Base-by-base conservation (phyloP, 2,329 filamentous ascomycete species). In the Juglanconis juglandina region DNA sequence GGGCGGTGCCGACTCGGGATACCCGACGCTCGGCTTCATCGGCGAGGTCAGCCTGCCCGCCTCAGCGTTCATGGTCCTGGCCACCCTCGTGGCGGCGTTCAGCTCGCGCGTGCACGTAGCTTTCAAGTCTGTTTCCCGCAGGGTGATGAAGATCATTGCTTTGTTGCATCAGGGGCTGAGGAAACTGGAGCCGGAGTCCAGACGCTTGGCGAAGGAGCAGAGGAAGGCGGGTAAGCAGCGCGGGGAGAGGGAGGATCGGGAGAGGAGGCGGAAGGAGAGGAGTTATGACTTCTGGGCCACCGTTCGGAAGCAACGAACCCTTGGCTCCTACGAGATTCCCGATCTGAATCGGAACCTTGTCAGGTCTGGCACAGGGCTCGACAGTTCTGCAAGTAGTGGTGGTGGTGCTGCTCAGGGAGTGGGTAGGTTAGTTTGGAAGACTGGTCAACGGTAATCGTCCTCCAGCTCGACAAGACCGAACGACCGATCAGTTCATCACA, bases 41-140 rank as follows among this genome's bases (percentile, higher is more conserved):
- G 81, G 81, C 2, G 65, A 71, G 41, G 76, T 85, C 53, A 74
- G 81, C 3, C 72, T 79, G 49, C 85, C 77, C 46, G 72, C 73
- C 6, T 86, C 78, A 44, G 73, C 70, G n/a, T 47, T 75, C 1
- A 67, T 87, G 8, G 81, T 87, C 46, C 65, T 74, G 1, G 65
- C 76, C 0, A 80, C 83, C 1, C 76, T 87, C 2, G 66, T 86
- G 0, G 73, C 80, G 1, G 85, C 85, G 0, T 87, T 85, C 71
- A 87, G 79, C 67, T 78, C 74, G 24, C 76, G 73, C 5, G 76
- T 76, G 2, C 76, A 77, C 63, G 51, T 63, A 3, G 47, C 67
- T 1, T 69, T 74, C 62, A 62, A 61, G 13, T 52, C 70, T 35
- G 64, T 56, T 10, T 63, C 51, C 44, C 58, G 56, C 3, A 30